phyloP scores from a whole-genome alignment of 2,329 filamentous ascomycete species.

The Ophiobolus disseminans region DNA sequence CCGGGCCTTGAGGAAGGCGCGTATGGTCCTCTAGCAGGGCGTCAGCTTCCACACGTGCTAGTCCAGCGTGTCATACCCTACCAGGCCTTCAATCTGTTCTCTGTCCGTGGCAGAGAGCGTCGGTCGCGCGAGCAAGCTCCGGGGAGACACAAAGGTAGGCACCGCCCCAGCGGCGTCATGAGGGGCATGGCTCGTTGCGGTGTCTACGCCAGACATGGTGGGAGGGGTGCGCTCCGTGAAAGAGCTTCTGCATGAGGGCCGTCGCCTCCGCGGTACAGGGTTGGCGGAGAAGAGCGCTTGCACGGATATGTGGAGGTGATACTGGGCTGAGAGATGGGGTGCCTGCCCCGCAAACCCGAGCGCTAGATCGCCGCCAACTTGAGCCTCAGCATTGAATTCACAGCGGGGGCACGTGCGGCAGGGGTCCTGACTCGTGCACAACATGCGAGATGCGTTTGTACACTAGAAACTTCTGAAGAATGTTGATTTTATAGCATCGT shows the following conservation, averaged over 20 bases:
- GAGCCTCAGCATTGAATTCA: neutral
- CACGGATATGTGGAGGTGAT: conserved; percentile 9
- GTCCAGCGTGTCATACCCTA: conserved; percentile 53
- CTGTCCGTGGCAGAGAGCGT: conserved; percentile 70
- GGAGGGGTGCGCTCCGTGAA: conserved; percentile 39
- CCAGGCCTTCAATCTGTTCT: conserved; percentile 80
- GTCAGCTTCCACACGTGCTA: conserved; percentile 17
- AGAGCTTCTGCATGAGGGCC: no score
- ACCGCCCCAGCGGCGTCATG: conserved; percentile 23
- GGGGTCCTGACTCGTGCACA: neutral
- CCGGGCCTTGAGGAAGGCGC: conserved; percentile 93
- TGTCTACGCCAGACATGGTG: conserved; percentile 50
- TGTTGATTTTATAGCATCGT: no score
- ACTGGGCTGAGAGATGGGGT: conserved; percentile 4
- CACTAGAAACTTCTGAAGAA: neutral
- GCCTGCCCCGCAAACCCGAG: neutral
- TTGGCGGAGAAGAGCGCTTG: conserved; percentile 15
- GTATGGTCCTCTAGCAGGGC: conserved; percentile 72
- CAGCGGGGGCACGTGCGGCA: neutral
- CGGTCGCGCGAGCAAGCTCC: conserved; percentile 31
- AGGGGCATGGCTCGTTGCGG: conserved; percentile 21
- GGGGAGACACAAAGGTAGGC: conserved; percentile 34
- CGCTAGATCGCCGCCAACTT: neutral
- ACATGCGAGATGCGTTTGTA: neutral
- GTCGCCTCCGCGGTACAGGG: conserved; percentile 47